These are phyloP conservation scores for Pichia kluyveri DNA, from an alignment of 805 yeast genomes.

Conservation along the genomic window DNA sequence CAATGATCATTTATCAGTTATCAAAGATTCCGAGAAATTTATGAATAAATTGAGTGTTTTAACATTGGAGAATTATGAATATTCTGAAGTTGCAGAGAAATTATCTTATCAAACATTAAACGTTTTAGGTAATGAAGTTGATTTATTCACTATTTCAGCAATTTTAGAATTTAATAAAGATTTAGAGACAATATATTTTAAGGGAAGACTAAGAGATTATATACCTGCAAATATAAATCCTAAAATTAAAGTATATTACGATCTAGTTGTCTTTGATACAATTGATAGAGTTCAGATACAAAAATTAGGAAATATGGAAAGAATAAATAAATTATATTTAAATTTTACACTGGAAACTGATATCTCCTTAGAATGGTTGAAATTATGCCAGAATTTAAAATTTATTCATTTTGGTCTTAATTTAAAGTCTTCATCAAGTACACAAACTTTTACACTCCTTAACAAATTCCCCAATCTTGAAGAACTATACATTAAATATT, in stretches of 20 bases:
- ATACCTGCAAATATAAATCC: constrained; percentile 1
- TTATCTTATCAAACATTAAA: constrained; percentile 7
- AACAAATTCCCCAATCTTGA: neutral
- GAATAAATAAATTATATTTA: constrained; percentile 1
- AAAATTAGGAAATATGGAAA: neutral
- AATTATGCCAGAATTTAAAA: constrained; percentile 6
- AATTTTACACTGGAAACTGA: constrained; percentile 2
- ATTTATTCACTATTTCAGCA: neutral
- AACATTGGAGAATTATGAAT: constrained; percentile 9
- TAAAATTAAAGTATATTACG: constrained; percentile 1
- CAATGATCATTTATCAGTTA: constrained; percentile 8
- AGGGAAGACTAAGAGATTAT: constrained; percentile 5
- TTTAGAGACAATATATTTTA: constrained; percentile 7
- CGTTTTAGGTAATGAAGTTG: constrained; percentile 10
- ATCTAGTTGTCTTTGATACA: constrained; percentile 6
- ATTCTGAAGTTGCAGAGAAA: constrained; percentile 9
- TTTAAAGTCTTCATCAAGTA: constrained; percentile 1
- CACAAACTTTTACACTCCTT: neutral
- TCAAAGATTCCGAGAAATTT: constrained; percentile 6
- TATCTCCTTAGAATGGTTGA: constrained; percentile 8
- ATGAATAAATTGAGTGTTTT: constrained; percentile 6
- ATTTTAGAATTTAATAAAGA: constrained; percentile 1
- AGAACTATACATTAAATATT: neutral
- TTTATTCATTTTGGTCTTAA: constrained; percentile 9
- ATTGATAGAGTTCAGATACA: neutral